Evolutionary conservation across 345 rosid species (phyloP), one percentile per base, ranked within the genome.

Genomic region (Populus deltoides): DNA sequence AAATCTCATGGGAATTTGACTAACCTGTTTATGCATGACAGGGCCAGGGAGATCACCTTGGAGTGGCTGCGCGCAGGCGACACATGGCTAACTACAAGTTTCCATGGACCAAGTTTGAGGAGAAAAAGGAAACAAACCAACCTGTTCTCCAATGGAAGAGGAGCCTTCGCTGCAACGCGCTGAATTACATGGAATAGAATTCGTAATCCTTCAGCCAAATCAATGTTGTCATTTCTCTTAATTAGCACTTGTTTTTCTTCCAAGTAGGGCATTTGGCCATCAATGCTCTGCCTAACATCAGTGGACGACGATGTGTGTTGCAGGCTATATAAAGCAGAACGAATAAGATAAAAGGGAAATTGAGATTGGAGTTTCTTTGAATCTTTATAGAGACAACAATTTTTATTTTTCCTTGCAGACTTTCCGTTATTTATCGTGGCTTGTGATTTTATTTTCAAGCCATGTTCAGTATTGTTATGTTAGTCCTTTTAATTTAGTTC

Each of bases 361-460:
- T 45, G 51, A 45, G 51, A 45, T 45, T 45, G 51, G 51, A 11
- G 6, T 15, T 47, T 47, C 53, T 47, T 13, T 47, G 18, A 47
- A 47, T 15, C 18, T 1, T 3, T 15, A 47, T 3, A 15, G 53
- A 13, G 53, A 47, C 53, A 4, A 4, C 18, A 47, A 47, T 15
- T 4, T 47, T 4, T 13, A 47, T 47, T 47, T 15, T 3, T 15
- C 53, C 17, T 47, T 3, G 13, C 53, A 47, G 53, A 47, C 53
- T 13, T 47, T 41, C 6, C 12, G 47, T 43, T 67, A 22, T 65
- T 65, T 15, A 17, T 72, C 18, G 20, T 66, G 63, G 74, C 76
- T 68, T 77, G 71, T 20, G 53, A 66, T 62, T 11, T 38, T 38
- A 38, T 77, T 69, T n/a, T 49, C 38, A 77, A 55, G 66, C 75